Base-by-base conservation (phyloP, 768 basidiomycete species). In the Rhodotorula taiwanensis region DNA sequence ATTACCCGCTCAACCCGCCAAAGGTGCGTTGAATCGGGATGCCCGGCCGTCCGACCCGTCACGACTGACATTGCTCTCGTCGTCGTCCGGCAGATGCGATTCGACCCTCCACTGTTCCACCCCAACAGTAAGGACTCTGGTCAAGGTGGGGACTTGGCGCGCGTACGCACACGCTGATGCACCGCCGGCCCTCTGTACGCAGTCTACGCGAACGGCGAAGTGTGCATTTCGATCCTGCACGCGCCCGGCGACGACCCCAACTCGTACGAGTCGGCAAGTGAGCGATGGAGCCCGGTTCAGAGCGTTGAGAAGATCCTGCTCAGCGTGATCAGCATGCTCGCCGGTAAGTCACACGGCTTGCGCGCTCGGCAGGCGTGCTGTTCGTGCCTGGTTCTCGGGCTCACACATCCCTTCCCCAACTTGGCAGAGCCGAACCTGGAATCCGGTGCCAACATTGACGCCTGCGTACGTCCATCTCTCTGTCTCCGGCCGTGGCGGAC, bases 211-310 rank as follows among this genome's bases (percentile, higher is more conserved):
- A 91, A 93, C 72, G 95, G 95, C 27, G 93, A 83, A 53, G 94
- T 99, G 54, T 99, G 95, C 79, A 98, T 99, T 72, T 97, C 93
- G 1, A 99, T 99, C 73, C 78, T 99, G 28, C 95, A 99, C 74
- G 75, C 90, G 0, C 95, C 93, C 0, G 79, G 79, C 4, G 79
- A 80, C 69, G 79, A 80, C 64, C 78, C 79, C 8, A 72, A 77
- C 62, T 87, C 89, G 81, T 98, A 97, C 75, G 94, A 99, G 75
- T 84, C 87, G 70, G 90, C 92, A 0, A 90, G 88, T 25, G 95
- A 99, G 73, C 83, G 95, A 43, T 99, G 95, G 95, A 90, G 88
- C 61, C 95, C 95, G n/a, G 94, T 98, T 0, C 94, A 98, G 77
- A 90, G 89, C 72, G 89, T 99, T 21, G 88, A 98, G 79, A 97